Evolutionary conservation across 768 basidiomycete genomes (phyloP), one percentile per base, ranked within the genome.

Genomic region (Phanerochaete sordida): DNA sequence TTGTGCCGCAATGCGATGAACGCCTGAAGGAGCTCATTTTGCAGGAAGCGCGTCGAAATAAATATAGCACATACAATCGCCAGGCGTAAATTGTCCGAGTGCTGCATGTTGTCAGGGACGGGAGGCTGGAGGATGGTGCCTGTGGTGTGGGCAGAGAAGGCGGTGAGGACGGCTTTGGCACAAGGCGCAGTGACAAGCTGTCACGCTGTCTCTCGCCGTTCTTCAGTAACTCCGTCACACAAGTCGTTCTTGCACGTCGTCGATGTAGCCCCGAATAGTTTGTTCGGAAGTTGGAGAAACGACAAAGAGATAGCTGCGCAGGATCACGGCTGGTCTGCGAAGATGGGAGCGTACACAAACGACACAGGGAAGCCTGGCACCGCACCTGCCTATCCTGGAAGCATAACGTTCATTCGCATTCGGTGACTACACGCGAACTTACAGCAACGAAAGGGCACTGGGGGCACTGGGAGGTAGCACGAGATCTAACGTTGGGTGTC

Each of bases 1-100:
- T 57, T 57, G 21, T 57, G 56, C 23, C 56, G 43, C 56, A 57
- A 35, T 9, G 56, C 56, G 19, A 35, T 47, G 1, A 57, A 33
- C 26, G 56, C 56, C 56, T 55, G 23, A 23, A 45, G 24, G 19
- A 19, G 23, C 12, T 9, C 19, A n/a, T n/a, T 28, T 31, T 1
- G n/a, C 28, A 19, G 1, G n/a, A 51, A 15, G n/a, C 4, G 50
- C 21, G n/a, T 33, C 33, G 50, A 51, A 51, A 2, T 1, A 12
- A 12, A 13, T 3, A 16, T 16, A 44, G 26, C 37, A n/a, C 52
- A 30, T 56, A 56, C 54, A 43, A 56, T 26, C 11, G 54, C 54
- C 24, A 56, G 26, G 24, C 54, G 13, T 43, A 56, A 24, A 2
- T 26, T 56, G 7, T 56, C 54, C 12, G 52, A 35, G 8, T 54